phyloP scores from a whole-genome alignment of 2,329 filamentous ascomycete genomes.

The Aspergillus spinulosporus region DNA sequence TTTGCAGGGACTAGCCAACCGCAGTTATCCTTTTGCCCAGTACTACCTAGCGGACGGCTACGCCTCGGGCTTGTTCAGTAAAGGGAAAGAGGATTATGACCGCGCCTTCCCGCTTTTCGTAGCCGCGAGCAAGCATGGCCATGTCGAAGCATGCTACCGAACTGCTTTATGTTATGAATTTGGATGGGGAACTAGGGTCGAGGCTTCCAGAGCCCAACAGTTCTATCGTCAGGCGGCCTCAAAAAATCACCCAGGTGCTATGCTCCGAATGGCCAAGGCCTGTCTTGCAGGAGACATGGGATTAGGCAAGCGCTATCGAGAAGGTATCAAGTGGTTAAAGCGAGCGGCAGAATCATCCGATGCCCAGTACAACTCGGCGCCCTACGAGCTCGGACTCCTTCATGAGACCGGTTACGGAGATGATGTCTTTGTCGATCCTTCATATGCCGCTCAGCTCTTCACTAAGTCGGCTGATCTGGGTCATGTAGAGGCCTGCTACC shows the following conservation, averaged over 20 bases:
- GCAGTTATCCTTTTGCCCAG: conserved; percentile 92
- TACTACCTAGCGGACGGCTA: conserved; percentile 96
- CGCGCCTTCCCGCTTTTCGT: conserved; percentile 91
- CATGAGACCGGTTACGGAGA: conserved; percentile 94
- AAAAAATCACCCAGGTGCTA: conserved; percentile 92
- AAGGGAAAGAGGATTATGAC: conserved; percentile 88
- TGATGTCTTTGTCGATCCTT: conserved; percentile 87
- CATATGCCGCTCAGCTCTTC: conserved; percentile 89
- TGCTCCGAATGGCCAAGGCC: conserved; percentile 86
- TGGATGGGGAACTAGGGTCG: conserved; percentile 91
- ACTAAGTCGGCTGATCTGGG: conserved; percentile 92
- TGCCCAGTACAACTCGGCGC: conserved; percentile 85
- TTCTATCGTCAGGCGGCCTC: conserved; percentile 88
- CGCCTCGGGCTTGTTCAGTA: conserved; percentile 91
- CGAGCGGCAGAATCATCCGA: conserved; percentile 88
- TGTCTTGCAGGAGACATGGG: conserved; percentile 89
- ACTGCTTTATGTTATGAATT: conserved; percentile 96
- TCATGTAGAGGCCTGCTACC: conserved; percentile 79
- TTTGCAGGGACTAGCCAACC: conserved; percentile 79
- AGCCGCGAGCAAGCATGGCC: conserved; percentile 91
- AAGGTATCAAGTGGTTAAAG: conserved; percentile 96
- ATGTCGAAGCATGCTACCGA: conserved; percentile 93
- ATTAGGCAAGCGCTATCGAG: conserved; percentile 75
- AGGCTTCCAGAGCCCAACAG: conserved; percentile 87
- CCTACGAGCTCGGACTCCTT: conserved; percentile 83